Conservation (phyloP, 495 filamentous ascomycete genomes). For the Aspergillus conjunctus region DNA sequence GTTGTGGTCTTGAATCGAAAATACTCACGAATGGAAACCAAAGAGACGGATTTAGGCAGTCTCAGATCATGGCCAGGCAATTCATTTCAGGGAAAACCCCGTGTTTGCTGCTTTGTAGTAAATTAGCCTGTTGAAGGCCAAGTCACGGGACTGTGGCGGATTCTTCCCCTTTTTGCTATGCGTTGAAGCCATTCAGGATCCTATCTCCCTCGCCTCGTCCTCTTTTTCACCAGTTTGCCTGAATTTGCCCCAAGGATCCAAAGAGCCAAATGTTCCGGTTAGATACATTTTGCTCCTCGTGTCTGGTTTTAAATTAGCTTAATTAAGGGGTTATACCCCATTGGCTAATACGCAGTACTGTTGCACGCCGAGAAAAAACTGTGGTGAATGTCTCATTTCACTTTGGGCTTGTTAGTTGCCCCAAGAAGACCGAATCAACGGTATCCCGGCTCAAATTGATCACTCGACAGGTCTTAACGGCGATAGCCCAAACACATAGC, state of each 20-base stretch:
- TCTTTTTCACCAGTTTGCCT: not conserved
- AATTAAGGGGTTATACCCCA: slow-evolving; percentile 6
- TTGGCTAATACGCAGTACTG: slow-evolving; percentile 10
- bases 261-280: slow-evolving; percentile 1
- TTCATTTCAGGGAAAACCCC: no score
- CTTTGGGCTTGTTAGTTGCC: not conserved
- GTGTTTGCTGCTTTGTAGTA: not conserved
- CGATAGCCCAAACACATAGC: slow-evolving; percentile 7
- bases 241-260: not conserved
- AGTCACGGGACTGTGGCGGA: not conserved
- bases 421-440: not conserved
- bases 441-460: not conserved
- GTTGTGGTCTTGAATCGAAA: not conserved
- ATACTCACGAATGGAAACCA: not conserved
- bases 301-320: not conserved
- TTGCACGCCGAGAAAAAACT: not conserved
- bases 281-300: no score
- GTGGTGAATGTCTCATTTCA: slow-evolving; percentile 7
- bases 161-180: not conserved
- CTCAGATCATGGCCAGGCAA: no score
- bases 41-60: not conserved
- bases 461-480: not conserved
- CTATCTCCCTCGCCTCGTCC: not conserved
- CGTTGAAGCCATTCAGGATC: not conserved
- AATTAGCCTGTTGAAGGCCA: not conserved